Evolutionary conservation across 129 eudicot genomes (phyloP), one percentile per base, ranked within the genome.

Genomic region (Ambrosia trifida): DNA sequence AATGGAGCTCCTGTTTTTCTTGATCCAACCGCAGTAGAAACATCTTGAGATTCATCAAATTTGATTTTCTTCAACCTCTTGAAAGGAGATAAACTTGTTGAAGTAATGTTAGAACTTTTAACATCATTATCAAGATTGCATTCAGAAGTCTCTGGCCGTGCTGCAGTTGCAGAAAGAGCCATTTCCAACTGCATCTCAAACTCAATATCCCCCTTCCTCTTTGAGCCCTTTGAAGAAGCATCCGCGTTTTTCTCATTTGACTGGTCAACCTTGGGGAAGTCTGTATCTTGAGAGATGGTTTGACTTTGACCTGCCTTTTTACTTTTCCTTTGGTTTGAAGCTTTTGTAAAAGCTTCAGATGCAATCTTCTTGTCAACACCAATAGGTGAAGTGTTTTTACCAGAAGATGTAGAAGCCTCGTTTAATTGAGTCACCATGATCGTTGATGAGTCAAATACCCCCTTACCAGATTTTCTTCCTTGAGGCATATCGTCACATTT

Each of bases 21-120:
- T 7, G 92, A 89, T 65, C 98, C 98, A 80, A 94, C 24, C 66
- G 95, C 96, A 63, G 91, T 88, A 43, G 98, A 93, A 50, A 89
- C 68, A 69, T 80, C 96, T 38, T 76, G 18, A 9, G 84, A 72
- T 58, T 76, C 95, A 76, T 71, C 87, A 60, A 73, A 31, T 62
- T 47, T 64, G 13, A 89, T 51, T 56, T 36, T 87, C 72, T 85
- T 87, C 74, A 74, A 18, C 58, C 68, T 83, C 78, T 85, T 85
- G 4, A 72, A 60, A 64, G 86, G 78, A 64, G 83, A 65, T 19
- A 75, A 1, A 66, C 9, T 72, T 11, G 58, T 44, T 41, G 66
- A 69, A 68, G 78, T 66, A 61, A 75, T 66, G 57, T 45, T 50
- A 20, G 70, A 71, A 30, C 32, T 81, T 50, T 70, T 66, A 47